Evolutionary conservation across 306 rosid genomes (phyloP), one percentile per base, ranked within the genome.

Genomic region (Prunus mira): DNA sequence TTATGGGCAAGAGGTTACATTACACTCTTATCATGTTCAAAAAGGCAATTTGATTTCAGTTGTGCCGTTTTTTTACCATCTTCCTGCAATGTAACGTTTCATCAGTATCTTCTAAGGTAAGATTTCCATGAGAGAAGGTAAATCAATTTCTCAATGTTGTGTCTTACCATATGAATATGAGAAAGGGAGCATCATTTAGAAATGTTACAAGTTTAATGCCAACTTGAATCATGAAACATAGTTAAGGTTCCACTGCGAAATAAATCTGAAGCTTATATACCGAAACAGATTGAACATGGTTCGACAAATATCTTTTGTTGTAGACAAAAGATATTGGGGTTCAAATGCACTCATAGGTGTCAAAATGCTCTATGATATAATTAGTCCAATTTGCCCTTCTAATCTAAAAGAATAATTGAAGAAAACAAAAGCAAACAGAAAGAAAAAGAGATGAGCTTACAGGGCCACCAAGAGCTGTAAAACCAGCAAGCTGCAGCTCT

Each of bases 21-120:
- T 94, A 95, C 98, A 88, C 82, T 90, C 87, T 90, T 88, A 84
- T 95, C 98, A 10, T 95, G 90, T 72, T 95, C 93, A 75, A 95
- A 85, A 76, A 84, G 77, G 79, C 73, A 63, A 75, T 83, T 77
- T 74, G 88, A 86, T 79, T 82, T 83, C 78, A 82, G 77, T 52
- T 89, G 85, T 46, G 79, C 76, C 56, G 89, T 83, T 80, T 89
- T 90, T 76, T 86, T 78, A 32, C 87, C 92, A 72, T 95, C 97
- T 67, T 74, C 98, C 98, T 95, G 96, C 89, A 86, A 83, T 50
- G 80, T 64, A 61, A 56, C 32, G 80, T 67, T 78, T 75, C 66
- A 69, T 83, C 74, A 88, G 79, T 55, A 58, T 76, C 46, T 41
- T 19, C 73, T 5, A 20, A 18, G 55, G 17, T 15, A 65, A 38